Evolutionary conservation across 2,329 filamentous ascomycete species (phyloP).

Genomic region (Allantophomopsis cytisporea): DNA sequence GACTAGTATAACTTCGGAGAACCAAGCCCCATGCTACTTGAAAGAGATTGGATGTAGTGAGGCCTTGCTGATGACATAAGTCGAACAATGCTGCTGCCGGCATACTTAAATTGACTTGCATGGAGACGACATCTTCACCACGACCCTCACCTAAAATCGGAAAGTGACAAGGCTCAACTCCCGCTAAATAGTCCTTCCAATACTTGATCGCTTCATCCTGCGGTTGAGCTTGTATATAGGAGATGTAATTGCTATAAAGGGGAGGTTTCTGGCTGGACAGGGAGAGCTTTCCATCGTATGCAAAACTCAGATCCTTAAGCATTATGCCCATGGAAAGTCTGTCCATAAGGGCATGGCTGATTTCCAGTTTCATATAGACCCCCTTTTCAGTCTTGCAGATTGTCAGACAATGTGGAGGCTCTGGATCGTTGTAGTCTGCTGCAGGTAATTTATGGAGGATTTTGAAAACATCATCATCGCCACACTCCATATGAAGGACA

Average conservation of each 20-base stretch:
- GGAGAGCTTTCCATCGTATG: slow-evolving; percentile 23
- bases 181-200: slow-evolving; percentile 14
- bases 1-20: slow-evolving; percentile 10
- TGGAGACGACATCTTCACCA: too few species aligned
- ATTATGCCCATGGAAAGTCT: slow-evolving; percentile 31
- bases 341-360: slow-evolving; percentile 34
- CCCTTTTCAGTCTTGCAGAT: slow-evolving; percentile 25
- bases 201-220: slow-evolving; percentile 10
- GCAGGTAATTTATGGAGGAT: too few species aligned
- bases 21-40: slow-evolving; percentile 23
- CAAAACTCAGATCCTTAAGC: slow-evolving; percentile 25
- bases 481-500: background rate
- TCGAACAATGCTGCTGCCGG: too few species aligned
- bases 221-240: slow-evolving; percentile 13
- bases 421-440: background rate
- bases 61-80: slow-evolving; percentile 20
- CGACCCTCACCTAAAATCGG: slow-evolving; percentile 25
- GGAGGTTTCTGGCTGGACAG: slow-evolving; percentile 9
- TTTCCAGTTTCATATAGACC: slow-evolving; percentile 28
- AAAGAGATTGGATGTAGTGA: slow-evolving; percentile 15
- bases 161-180: slow-evolving; percentile 20
- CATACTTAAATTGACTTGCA: too few species aligned
- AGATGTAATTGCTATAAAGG: slow-evolving; percentile 22
- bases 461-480: background rate
- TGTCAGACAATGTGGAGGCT: slow-evolving; percentile 29